Percentiles rank a stretch among this genome's conserved stretches.
Conservation (phyloP, 208 protist species). For the Trypanosomatidae sp. region DNA sequence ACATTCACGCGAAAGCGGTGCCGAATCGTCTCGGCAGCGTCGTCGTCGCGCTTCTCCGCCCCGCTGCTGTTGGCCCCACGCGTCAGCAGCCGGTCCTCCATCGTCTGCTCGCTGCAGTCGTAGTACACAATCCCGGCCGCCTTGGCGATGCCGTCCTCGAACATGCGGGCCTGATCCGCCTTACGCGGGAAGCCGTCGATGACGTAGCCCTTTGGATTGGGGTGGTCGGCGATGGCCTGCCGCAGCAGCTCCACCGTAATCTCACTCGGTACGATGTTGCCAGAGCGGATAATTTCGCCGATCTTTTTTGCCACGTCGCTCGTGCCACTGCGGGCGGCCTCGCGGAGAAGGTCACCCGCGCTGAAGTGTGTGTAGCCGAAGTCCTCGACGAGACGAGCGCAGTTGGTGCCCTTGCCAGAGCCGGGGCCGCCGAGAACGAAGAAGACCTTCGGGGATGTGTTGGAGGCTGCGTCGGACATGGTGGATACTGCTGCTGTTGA, state of each 20-base stretch:
- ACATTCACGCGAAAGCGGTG: conserved; percentile 77
- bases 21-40: conserved; percentile 73
- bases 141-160: conserved; percentile 72
- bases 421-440: conserved; percentile 90
- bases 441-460: conserved; percentile 69
- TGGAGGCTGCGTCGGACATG: no score
- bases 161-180: conserved; percentile 83
- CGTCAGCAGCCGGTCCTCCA: conserved; percentile 73
- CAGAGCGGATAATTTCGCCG: conserved; percentile 48
- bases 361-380: conserved; percentile 89
- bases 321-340: conserved; percentile 52
- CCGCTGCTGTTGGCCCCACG: no score
- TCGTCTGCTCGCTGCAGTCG: conserved; percentile 74
- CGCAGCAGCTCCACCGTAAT: conserved; percentile 84
- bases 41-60: conserved; percentile 78
- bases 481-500: not conserved
- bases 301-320: conserved; percentile 82
- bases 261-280: conserved; percentile 87
- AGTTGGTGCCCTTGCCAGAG: conserved; percentile 88
- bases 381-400: conserved; percentile 65
- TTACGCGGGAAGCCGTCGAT: conserved; percentile 92
- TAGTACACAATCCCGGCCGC: conserved; percentile 77
- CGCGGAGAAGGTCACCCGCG: conserved; percentile 84
- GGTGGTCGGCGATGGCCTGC: conserved; percentile 57
- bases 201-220: conserved; percentile 75